These are phyloP conservation scores for Sinapis alba DNA, from an alignment of 441 rosid genomes.

Conservation along the genomic window DNA sequence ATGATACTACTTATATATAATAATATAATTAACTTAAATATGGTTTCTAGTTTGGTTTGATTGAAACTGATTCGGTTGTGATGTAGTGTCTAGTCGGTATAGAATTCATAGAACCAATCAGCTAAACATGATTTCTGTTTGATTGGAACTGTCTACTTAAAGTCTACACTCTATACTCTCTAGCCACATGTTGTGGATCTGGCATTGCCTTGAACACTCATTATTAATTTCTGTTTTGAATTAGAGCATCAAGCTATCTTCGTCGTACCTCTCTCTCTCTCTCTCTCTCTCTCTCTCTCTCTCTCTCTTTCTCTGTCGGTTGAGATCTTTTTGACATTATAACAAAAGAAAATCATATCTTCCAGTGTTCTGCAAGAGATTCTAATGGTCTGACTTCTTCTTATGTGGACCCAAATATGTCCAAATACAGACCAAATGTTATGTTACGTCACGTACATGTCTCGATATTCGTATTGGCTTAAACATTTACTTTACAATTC, in stretches of 20 bases:
- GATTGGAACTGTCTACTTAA: neutral
- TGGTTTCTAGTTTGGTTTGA: neutral
- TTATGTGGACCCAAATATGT: conserved; percentile 32
- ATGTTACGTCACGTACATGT: conserved; percentile 39
- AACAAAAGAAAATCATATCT: conserved; percentile 23
- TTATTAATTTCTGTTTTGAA: neutral
- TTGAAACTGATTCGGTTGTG: conserved; percentile 3
- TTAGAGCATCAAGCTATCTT: neutral
- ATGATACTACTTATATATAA: neutral
- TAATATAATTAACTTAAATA: too few relatives aligned
- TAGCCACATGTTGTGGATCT: neutral
- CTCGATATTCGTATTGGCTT: conserved; percentile 42
- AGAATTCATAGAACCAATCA: neutral
- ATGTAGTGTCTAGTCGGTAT: neutral
- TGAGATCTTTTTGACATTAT: conserved; percentile 20
- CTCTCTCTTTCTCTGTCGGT: conserved; percentile 37
- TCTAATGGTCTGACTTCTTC: conserved; percentile 33
- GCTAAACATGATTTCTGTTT: neutral
- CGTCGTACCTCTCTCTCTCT: conserved; percentile 36
- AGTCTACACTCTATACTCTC: neutral
- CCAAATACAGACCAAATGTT: conserved; percentile 37
- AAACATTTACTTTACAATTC: neutral
- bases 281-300: conserved; percentile 36
- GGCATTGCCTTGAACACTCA: neutral
- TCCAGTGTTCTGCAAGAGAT: conserved; percentile 37